Conservation (phyloP, 331 rosid species). For the Dryas integrifolia region DNA sequence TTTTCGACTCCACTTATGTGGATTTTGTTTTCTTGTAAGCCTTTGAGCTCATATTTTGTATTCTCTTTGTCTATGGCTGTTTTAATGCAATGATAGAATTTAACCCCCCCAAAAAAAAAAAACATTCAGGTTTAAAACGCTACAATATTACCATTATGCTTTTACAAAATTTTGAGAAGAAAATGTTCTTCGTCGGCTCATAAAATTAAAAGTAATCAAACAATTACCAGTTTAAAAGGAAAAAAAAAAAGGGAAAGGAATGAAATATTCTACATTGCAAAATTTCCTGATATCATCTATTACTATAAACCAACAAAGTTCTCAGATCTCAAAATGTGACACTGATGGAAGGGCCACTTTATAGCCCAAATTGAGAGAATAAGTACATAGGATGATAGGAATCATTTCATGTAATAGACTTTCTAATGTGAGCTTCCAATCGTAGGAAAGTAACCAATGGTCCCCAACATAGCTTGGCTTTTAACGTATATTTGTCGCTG, state of each 20-base stretch:
- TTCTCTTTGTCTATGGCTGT: too few species aligned
- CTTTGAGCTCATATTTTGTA: too few species aligned
- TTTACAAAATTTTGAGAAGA: slow-evolving; percentile 2
- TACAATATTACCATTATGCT: not conserved
- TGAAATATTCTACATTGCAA: slow-evolving; percentile 31
- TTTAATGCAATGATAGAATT: too few species aligned
- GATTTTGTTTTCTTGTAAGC: too few species aligned
- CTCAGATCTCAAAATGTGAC: slow-evolving; percentile 31
- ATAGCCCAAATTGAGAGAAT: slow-evolving; percentile 24
- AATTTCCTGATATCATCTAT: slow-evolving; percentile 27
- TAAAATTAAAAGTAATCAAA: not conserved
- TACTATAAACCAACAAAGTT: slow-evolving; percentile 9
- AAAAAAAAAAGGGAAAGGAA: not conserved
- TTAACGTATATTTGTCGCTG: slow-evolving; percentile 25
- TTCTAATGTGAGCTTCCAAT: slow-evolving; percentile 25
- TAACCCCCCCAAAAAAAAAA: too few species aligned
- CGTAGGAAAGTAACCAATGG: slow-evolving; percentile 21
- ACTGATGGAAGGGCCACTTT: slow-evolving; percentile 22
- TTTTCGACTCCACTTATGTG: too few species aligned
- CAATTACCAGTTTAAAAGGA: not conserved
- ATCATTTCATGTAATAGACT: slow-evolving; percentile 24
- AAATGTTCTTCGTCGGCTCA: not conserved
- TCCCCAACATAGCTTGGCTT: slow-evolving; percentile 30
- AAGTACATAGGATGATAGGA: slow-evolving; percentile 13
- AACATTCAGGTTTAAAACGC: too few species aligned